Evolutionary conservation across 306 rosid genomes (phyloP), one percentile per base, ranked within the genome.

Genomic region (Malus asiatica): DNA sequence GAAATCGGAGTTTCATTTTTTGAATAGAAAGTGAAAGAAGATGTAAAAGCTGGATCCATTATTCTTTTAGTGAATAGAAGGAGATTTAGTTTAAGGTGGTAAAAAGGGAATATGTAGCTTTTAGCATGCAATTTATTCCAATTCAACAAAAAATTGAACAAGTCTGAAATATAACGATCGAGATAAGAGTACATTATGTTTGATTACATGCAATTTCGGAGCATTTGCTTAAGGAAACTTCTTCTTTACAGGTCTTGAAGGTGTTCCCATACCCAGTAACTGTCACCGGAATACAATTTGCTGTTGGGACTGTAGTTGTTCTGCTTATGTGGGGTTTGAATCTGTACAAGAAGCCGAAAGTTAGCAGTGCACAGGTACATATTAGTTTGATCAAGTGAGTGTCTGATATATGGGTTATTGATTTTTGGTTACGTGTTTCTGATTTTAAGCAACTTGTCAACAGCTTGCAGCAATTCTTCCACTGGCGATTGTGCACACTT

Each of bases 381-480:
- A 46, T 22, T 68, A 13, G 16, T 27, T n/a, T 25, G 9, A n/a
- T 30, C 30, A 65, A 12, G 3, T 64, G 10, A 55, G 53, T 19
- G 8, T 64, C 62, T 45, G 19, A 48, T 77, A 33, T 58, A 42
- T 23, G 35, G 70, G 73, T 61, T 44, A 30, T 80, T 77, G 75
- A 61, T 83, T 70, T 78, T 5, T 5, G 3, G 75, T 30, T 3
- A 77, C 27, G 40, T 55, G 77, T 33, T 68, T 11, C 25, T 81
- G 70, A 76, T n/a, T 38, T 11, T 42, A n/a, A 72, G 22, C 48
- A n/a, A 65, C 27, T 65, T 75, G 6, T 76, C 76, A 71, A 78
- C 86, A 96, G 99, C 94, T 96, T 70, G 90, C 84, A 46, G 91
- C 91, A 8, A 88, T 92, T 85, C 73, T 88, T 60, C 99, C 98